Evolutionary conservation across 2,329 filamentous ascomycete genomes (phyloP).

Genomic region (Knufia petricola): DNA sequence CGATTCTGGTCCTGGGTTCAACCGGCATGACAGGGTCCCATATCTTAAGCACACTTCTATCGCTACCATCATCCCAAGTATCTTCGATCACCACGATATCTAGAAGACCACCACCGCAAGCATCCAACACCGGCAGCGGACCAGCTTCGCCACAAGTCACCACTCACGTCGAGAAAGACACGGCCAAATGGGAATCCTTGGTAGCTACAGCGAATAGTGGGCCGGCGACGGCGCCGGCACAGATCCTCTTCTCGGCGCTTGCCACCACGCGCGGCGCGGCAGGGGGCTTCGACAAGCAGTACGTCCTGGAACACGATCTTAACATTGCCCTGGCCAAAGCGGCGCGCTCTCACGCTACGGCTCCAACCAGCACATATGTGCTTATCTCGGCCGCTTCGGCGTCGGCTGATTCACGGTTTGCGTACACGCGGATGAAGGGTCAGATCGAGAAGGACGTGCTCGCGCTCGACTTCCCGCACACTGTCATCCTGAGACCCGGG

Average conservation of each 20-base stretch:
- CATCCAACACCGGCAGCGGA: slow-evolving; percentile 47
- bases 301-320: slow-evolving; percentile 79
- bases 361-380: slow-evolving; percentile 53
- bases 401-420: slow-evolving; percentile 44
- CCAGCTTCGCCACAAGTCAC: slow-evolving; percentile 36
- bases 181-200: slow-evolving; percentile 55
- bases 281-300: slow-evolving; percentile 68
- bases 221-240: slow-evolving; percentile 46
- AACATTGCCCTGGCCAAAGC: slow-evolving; percentile 69
- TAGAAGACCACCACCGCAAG: slow-evolving; percentile 31
- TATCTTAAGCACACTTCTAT: slow-evolving; percentile 53
- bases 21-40: slow-evolving; percentile 52
- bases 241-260: slow-evolving; percentile 64
- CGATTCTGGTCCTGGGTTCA: slow-evolving; percentile 36
- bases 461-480: slow-evolving; percentile 63
- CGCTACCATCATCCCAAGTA: slow-evolving; percentile 27
- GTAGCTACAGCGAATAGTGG: slow-evolving; percentile 32
- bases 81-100: slow-evolving; percentile 37
- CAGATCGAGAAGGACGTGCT: slow-evolving; percentile 73
- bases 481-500: slow-evolving; percentile 64
- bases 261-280: slow-evolving; percentile 69
- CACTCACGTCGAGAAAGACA: slow-evolving; percentile 58
- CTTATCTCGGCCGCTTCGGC: slow-evolving; percentile 55
- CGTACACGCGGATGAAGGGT: slow-evolving; percentile 66
- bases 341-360: slow-evolving; percentile 61